Percentiles rank a stretch among this genome's conserved stretches.
Evolutionary conservation across 2,329 filamentous ascomycete species (phyloP).

Genomic region (Ophiosphaerella narmari): DNA sequence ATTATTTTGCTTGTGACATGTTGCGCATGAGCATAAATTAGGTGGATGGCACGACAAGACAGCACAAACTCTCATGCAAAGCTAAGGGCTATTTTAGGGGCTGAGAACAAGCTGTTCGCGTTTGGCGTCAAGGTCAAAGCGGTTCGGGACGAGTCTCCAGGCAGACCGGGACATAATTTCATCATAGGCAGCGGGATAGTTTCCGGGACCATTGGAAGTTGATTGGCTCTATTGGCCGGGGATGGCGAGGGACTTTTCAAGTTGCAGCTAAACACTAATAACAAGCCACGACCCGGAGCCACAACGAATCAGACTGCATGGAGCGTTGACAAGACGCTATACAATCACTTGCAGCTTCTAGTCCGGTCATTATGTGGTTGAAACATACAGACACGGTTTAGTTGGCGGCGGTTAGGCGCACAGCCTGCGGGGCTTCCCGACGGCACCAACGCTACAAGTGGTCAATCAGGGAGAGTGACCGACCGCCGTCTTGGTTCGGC

Average conservation of each 20-base stretch:
- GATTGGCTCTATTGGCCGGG: too few species aligned
- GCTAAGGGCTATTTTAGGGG: slow-evolving; percentile 2
- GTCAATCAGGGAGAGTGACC: too few species aligned
- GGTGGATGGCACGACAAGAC: slow-evolving; percentile 1
- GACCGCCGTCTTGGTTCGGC: slow-evolving; percentile 1
- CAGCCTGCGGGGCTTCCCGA: slow-evolving; percentile 30
- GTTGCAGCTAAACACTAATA: slow-evolving; percentile 7
- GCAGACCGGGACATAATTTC: background rate
- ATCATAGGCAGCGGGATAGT: too few species aligned
- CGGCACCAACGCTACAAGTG: slow-evolving; percentile 7
- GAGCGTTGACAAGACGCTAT: slow-evolving; percentile 11
- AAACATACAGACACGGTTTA: slow-evolving; percentile 1
- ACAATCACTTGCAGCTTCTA: slow-evolving; percentile 24
- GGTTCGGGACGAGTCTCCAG: slow-evolving; percentile 21
- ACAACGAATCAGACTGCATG: background rate
- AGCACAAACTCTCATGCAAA: slow-evolving; percentile 6
- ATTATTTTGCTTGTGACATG: too few species aligned
- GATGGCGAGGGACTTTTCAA: too few species aligned
- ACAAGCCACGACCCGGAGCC: slow-evolving; percentile 4
- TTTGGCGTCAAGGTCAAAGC: slow-evolving; percentile 15
- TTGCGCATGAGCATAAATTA: too few species aligned
- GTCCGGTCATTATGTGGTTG: slow-evolving; percentile 16
- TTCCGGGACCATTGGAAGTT: too few species aligned
- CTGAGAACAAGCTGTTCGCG: background rate
- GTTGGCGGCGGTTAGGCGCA: slow-evolving; percentile 13